Base-by-base conservation (phyloP, 345 rosid species). In the Adansonia digitata region DNA sequence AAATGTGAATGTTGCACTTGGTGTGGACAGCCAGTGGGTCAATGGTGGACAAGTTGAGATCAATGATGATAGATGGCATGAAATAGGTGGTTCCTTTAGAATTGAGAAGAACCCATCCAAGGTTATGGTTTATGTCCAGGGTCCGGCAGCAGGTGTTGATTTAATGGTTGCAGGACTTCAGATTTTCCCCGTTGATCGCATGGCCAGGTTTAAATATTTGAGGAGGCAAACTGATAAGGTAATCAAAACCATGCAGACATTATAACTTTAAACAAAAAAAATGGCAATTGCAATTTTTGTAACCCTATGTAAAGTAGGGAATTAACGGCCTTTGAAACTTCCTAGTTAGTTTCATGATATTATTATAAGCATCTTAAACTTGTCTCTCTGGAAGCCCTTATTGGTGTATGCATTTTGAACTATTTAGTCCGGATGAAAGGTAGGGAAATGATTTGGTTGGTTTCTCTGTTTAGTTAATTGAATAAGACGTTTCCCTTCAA, bases 21-120 rank as follows among this genome's bases (percentile, higher is more conserved):
- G 97, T 63, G 95, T 94, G 42, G 98, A 94, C 74, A 79, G 12
- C 79, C 94, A 90, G 69, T 94, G 97, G 97, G 94, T 92, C 42
- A 94, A 94, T 48, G 98, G 98, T 7, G 98, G 98, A 73, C 97
- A 94, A 72, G 89, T 78, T 2, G 98, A 94, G 80, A 83, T 86
- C 46, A 84, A 74, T 18, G 92, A 91, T 18, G 87, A 84, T 51
- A 82, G 85, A 72, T 94, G 98, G 98, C 93, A 91, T 73, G 98
- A 92, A 82, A 86, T 92, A 40, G 92, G 94, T 0, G 97, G 97
- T 48, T 94, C 97, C 40, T 94, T 94, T 79, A 85, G 97, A 77
- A 89, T 94, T 73, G 98, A 94, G 86, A 91, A 88, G 88, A 87
- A 92, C 77, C 89, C 97, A 4, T 74, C 86, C 24, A 83, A 87